phyloP scores from a whole-genome alignment of 2,329 filamentous ascomycete genomes.

The Lachnum nothofagi region DNA sequence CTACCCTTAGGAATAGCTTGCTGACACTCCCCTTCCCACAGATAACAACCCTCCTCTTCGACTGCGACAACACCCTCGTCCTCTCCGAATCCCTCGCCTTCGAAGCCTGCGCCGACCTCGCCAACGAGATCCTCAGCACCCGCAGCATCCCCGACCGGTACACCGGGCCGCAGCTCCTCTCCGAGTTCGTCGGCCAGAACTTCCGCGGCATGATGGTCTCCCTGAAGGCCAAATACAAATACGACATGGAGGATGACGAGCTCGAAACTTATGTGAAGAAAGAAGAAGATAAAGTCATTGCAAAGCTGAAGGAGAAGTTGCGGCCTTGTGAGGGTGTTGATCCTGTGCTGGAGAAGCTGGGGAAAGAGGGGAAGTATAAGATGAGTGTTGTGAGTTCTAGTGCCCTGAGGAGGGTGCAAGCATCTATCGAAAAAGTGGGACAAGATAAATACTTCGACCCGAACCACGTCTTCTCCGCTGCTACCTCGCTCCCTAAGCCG shows the following conservation, averaged over 20 bases:
- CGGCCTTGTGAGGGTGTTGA: conserved; percentile 65
- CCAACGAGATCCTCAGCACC: conserved; percentile 75
- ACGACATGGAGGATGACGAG: conserved; percentile 63
- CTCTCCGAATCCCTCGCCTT: conserved; percentile 88
- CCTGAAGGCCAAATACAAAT: conserved; percentile 70
- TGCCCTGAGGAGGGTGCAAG: conserved; percentile 70
- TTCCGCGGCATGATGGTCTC: conserved; percentile 85
- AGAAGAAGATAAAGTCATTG: conserved; percentile 80
- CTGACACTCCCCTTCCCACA: conserved; percentile 27
- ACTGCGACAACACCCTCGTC: conserved; percentile 88
- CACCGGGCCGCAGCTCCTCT: conserved; percentile 72
- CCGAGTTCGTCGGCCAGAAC: conserved; percentile 88
- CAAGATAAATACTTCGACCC: conserved; percentile 76
- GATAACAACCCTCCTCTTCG: conserved; percentile 70
- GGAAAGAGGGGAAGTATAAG: conserved; percentile 57
- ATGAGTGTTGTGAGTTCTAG: conserved; percentile 78
- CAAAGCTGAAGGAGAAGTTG: conserved; percentile 66
- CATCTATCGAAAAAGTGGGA: conserved; percentile 72
- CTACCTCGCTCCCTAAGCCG: conserved; percentile 70
- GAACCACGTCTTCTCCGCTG: conserved; percentile 74
- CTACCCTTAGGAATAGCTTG: neutral
- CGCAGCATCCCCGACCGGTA: conserved; percentile 62
- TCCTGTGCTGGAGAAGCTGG: conserved; percentile 61
- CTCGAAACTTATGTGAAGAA: conserved; percentile 67
- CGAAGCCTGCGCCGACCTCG: conserved; percentile 81